Base-by-base conservation (phyloP, 169 alveolate genomes). In the Cryptosporidium sp. region DNA sequence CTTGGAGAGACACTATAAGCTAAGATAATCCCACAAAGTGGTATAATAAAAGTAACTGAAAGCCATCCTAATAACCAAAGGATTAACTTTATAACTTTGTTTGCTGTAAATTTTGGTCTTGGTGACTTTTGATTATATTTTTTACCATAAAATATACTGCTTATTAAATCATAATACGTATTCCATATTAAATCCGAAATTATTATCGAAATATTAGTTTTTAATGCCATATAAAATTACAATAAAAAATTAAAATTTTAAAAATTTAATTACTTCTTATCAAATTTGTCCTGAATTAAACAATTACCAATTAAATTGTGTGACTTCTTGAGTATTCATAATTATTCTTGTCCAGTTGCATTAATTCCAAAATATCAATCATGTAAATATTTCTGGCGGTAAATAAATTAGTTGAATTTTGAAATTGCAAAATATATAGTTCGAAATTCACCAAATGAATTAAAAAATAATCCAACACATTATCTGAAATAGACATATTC, bases 21-120 rank as follows among this genome's bases (percentile, higher is more conserved):
- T n/a, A 80, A 48, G 33, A 59, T 62, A 10, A 80, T 65, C 18
- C 89, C 89, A 65, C 89, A 80, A 10, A 80, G 45, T 29, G 89
- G 89, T 16, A 80, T 39, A 43, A 58, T 21, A 29, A 80, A 37
- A 45, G 89, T 62, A 45, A 80, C 59, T 7, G 41, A 23, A n/a
- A 62, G 33, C 89, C 89, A 80, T 2, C 89, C 59, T n/a, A 80
- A 55, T 41, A 80, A 21, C 45, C 62, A 35, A n/a, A 80, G 10
- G 43, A 59, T 16, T 39, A 80, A 41, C 33, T 59, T 61, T 23
- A 80, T 3, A 33, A 65, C 41, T 14, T 80, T 48, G 1, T 39
- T 45, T 31, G 3, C 41, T 4, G 71, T 16, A 21, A 62, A 37
- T 31, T 41, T 43, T 14, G 89, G 89, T 65, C 14, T 65, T 12